Evolutionary conservation across 75 land plant genomes (phyloP).

Genomic region (Chamaecyparis obtusa): DNA sequence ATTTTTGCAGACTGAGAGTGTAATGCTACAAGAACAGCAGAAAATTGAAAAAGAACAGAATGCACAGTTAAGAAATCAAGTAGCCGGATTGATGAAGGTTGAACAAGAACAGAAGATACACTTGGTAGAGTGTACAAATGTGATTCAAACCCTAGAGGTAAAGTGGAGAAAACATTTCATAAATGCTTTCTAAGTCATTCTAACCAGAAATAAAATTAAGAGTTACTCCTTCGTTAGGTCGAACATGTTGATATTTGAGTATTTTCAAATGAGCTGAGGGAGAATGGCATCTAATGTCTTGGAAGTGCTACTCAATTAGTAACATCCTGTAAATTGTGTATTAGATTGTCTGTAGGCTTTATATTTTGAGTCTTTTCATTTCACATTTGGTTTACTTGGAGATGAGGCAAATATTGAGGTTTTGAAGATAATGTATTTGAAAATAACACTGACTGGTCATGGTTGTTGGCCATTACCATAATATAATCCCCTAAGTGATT

Average conservation of each 20-base stretch:
- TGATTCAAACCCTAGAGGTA: constrained; percentile 78
- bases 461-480: background rate
- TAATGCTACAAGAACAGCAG: constrained; percentile 55
- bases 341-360: background rate
- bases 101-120: constrained; percentile 85
- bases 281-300: background rate
- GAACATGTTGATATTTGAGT: background rate
- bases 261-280: background rate
- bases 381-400: background rate
- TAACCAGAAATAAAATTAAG: background rate
- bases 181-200: background rate
- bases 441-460: background rate
- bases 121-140: constrained; percentile 54
- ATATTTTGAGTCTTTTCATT: background rate
- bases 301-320: background rate
- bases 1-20: constrained; percentile 60
- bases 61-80: constrained; percentile 67
- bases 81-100: constrained; percentile 63
- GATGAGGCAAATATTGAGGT: background rate
- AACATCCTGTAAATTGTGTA: background rate
- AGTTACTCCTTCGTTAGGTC: background rate
- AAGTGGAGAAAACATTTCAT: constrained; percentile 11
- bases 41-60: constrained; percentile 76
- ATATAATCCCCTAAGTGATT: background rate
- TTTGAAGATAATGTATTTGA: background rate